Base-by-base conservation (phyloP, 75 land plant genomes). In the Cunninghamia lanceolata region DNA sequence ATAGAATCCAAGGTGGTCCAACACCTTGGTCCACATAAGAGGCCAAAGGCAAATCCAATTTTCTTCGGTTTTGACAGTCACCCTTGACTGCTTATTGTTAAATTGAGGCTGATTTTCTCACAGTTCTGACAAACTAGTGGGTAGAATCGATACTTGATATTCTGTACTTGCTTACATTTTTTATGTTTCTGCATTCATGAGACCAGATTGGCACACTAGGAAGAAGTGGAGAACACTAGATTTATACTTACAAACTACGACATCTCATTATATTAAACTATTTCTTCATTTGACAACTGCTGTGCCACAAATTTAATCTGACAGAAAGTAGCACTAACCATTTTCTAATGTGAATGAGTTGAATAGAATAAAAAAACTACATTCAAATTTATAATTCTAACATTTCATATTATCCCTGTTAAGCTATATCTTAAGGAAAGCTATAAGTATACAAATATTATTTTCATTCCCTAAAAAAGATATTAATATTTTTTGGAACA, bases 1-100 rank as follows among this genome's bases (percentile, higher is more conserved):
- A 34, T 34, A 13, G 38, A 73, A 73, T 73, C 75, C 75, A 34
- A 73, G 75, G 75, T 73, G 75, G 75, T 73, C 75, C 75, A 73
- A 73, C 11, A 59, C 21, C 19, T 4, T 59, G 66, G 66, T 63
- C 68, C 28, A 73, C 75, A 73, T 34, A 45, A 80, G 46, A 80
- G 34, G 9, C 82, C 82, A 45, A 80, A 28, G 45, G 32, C 0
- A 45, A 80, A n/a, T 34, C 36, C 36, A 59, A 59, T 73, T 73
- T 73, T 11, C 3, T 30, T 34, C 14, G 11, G 75, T 71, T 71
- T 71, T 32, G 35, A 71, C 36, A 71, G 75, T 11, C 14, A 71
- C 75, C 34, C 36, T 32, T 32, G 36, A 34, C 35, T 73, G 75
- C 75, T 34, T 73, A 73, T 30, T 73, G 75, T 34, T 73, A 70